Base-by-base conservation (phyloP, 2,329 filamentous ascomycete genomes). In the Curvularia sp. region DNA sequence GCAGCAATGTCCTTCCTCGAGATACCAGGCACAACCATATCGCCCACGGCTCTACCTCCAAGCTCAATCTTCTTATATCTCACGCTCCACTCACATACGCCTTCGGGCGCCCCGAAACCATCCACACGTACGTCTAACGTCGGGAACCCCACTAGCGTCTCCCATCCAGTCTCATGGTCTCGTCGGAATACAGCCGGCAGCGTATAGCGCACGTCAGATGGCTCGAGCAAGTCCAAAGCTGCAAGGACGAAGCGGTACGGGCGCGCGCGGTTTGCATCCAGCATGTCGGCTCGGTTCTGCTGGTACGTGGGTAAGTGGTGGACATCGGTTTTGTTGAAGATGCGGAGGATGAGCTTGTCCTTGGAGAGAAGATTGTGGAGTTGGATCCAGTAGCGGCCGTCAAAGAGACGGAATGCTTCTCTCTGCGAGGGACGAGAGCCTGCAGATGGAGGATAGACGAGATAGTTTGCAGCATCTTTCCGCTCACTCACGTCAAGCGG, bases 331-430 rank as follows among this genome's bases (percentile, higher is more conserved):
- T 59, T 53, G 3, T 57, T 45, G 27, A 78, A 64, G 15, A 60
- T 49, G 12, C 82, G 80, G 19, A 85, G 62, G 1, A 74, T 59
- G 5, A 84, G 56, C 1, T 63, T 57, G 23, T 66, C 59, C 1
- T 60, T 47, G 1, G 68, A 67, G 4, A 64, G 43, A n/a, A 34
- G 54, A 18, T 81, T 76, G 27, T 71, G 66, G 10, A 86, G 54
- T 2, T 77, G 79, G 48, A 87, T 76, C 85, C 85, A 87, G 70
- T 78, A 86, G 19, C 85, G 78, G 46, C 80, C 78, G 65, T 87
- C 84, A 78, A 83, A 87, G 15, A 87, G 77, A 5, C 75, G 73
- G 72, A 77, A 83, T 46, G 51, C 25, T 30, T 36, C 39, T 46
- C 49, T 46, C 13, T 25, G 46, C 5, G 27, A 36, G 18, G 25